Percentiles rank a stretch among this genome's conserved stretches.
phyloP scores from a whole-genome alignment of 306 rosid genomes.

The Dryas alaskensis region DNA sequence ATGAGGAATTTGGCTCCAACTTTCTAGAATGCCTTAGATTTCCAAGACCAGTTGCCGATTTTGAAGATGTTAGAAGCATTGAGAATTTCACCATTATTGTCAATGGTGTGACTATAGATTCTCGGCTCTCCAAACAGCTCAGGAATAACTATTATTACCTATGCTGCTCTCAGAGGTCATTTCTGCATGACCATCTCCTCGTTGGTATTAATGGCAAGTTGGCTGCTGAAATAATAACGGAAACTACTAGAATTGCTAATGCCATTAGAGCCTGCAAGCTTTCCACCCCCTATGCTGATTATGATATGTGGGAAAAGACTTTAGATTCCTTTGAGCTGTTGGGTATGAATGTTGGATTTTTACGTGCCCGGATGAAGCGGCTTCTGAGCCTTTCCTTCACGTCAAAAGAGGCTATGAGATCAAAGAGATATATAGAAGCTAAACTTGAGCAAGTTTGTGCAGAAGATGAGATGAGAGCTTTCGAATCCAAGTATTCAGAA shows the following conservation, averaged over 20 bases:
- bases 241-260: conserved; percentile 42
- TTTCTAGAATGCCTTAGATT: conserved; percentile 12
- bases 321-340: conserved; percentile 32
- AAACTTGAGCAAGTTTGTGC: conserved; percentile 3
- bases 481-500: conserved; percentile 18
- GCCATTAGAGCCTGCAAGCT: conserved; percentile 47
- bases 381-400: conserved; percentile 22
- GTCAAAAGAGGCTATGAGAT: conserved; percentile 3
- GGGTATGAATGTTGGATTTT: conserved; percentile 47
- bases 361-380: conserved; percentile 25
- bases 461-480: conserved; percentile 18
- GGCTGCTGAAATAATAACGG: conserved; percentile 39
- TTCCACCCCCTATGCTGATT: conserved; percentile 14
- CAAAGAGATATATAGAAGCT: not conserved
- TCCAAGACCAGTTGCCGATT: conserved; percentile 17
- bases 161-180: conserved; percentile 38
- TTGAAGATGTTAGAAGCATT: conserved; percentile 32
- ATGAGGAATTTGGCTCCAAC: conserved; percentile 15
- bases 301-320: conserved; percentile 34
- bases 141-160: conserved; percentile 38
- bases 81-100: conserved; percentile 34
- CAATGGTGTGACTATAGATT: conserved; percentile 36
- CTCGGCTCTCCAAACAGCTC: conserved; percentile 25
- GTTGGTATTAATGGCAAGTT: conserved; percentile 36
- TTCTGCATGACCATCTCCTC: conserved; percentile 43